Base-by-base conservation (phyloP, 805 yeast species). In the Candida nonsorbophila region DNA sequence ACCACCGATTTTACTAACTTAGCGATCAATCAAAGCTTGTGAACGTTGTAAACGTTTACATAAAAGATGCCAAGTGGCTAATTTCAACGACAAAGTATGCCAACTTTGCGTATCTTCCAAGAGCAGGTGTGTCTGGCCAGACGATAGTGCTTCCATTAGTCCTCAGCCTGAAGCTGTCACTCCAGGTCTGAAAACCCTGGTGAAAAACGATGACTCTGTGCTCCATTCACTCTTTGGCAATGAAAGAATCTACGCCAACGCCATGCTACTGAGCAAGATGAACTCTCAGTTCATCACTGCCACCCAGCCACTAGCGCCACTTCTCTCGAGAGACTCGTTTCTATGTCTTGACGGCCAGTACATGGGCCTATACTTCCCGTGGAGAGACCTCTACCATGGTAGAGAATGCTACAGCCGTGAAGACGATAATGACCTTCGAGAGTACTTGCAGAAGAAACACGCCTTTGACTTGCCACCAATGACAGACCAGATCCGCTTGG, bases 291-390 rank as follows among this genome's bases (percentile, higher is more conserved):
- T 49, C 30, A 49, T 52, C 5, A 45, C 49, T 17, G 45, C 58
- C 1, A 44, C 55, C 3, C 58, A 53, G 29, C 58, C 59, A 7
- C 32, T 53, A 25, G 54, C 59, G 4, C 55, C 52, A 21, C 37
- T 53, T 9, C 37, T 53, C 17, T 48, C 55, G 20, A 36, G 51
- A 29, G 58, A 52, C 29, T 44, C 58, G 4, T 45, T 52, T 30
- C 28, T 53, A 13, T 43, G 56, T 10, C 38, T 52, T 14, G 46
- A 51, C n/a, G 58, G 55, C 1, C 55, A 53, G 10, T 36, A 45
- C 14, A 45, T 48, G 26, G 48, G 53, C 14, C 27, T 51, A 10
- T 53, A 38, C 34, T 52, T 44, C 28, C 59, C 58, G 1, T 53
- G 59, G 59, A 38, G 55, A 39, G 51, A 41, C 16, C 27, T 42